Evolutionary conservation across 164 flowering plant genomes (phyloP), one percentile per base, ranked within the genome.

Genomic region (Macadamia integrifolia): DNA sequence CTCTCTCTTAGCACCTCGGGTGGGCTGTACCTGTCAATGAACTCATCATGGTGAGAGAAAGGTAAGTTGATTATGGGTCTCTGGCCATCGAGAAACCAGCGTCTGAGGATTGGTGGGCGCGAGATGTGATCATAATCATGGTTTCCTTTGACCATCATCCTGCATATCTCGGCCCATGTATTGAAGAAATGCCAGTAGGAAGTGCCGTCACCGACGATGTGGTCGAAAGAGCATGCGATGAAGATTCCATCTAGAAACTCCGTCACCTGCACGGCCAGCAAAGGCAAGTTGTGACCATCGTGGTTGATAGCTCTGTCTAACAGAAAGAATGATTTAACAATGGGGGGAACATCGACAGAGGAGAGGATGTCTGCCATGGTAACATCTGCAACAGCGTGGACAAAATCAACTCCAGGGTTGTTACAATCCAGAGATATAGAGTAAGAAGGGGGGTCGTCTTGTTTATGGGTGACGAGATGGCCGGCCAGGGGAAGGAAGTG

Each of bases 401-500:
- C 70, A 58, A 89, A 80, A 40, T 71, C 75, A 0, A 80, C 89
- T 15, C 92, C 90, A 3, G 85, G 80, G 18, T 77, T 75, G 61
- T 81, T 71, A 79, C 85, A 84, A 66, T 87, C 81, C 1, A 89
- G 61, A 43, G 10, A 75, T 63, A 88, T 53, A 12, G 57, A 52
- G 11, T 50, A 72, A 0, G 81, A 65, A 35, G 74, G 70, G 13
- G 81, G 76, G 70, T 69, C 50, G 0, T 72, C 74, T 0, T 46
- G 14, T 17, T 61, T 65, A 10, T 6, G 4, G 2, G 89, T 85
- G 0, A 44, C 76, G 2, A 88, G 74, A 46, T 80, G 86, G 2
- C 91, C 89, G 0, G 86, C 81, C 1, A 87, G 77, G 0, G 86
- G 87, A 69, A 71, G 78, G 81, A 84, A 87, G 63, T 84, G 83